A percentile compares a stretch with the other conserved stretches of the same genome.
phyloP scores from a whole-genome alignment of 139 green algal genomes.

The Chlorokybus atmophyticus region DNA sequence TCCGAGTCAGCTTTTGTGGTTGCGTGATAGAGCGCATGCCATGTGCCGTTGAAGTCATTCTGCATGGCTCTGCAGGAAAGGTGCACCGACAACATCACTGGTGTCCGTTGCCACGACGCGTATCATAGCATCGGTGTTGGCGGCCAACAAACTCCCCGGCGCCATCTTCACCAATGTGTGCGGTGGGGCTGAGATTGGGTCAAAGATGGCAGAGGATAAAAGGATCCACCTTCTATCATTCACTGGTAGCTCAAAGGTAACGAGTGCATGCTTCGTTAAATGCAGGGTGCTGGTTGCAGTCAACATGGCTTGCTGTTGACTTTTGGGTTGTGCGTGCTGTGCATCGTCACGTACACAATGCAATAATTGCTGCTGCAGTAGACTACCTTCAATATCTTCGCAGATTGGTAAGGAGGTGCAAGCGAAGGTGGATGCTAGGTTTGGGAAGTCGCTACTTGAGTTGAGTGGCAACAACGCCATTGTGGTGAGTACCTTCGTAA shows the following conservation, averaged over 20 bases:
- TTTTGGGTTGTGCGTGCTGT: too few species aligned
- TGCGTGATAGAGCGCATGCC: too few species aligned
- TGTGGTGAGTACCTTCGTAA: too few species aligned
- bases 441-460: constrained; percentile 14
- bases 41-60: too few species aligned
- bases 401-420: constrained; percentile 15
- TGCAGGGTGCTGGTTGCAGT: too few species aligned
- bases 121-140: constrained; percentile 11
- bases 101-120: constrained; percentile 12
- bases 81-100: constrained; percentile 14
- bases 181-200: constrained; percentile 15
- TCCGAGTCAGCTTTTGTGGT: not conserved
- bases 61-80: constrained; percentile 10
- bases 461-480: constrained; percentile 26
- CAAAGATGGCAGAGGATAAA: constrained; percentile 5
- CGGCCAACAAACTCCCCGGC: constrained; percentile 7
- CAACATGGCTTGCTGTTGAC: too few species aligned
- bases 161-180: constrained; percentile 20
- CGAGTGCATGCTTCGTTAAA: not conserved
- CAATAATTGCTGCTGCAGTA: too few species aligned
- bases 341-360: too few species aligned
- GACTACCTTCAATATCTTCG: too few species aligned
- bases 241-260: constrained; percentile 9
- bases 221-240: constrained; percentile 19
- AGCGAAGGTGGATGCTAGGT: constrained; percentile 8